These are phyloP conservation scores for Leishmania gerbilli DNA, from an alignment of 208 protist species.

Conservation along the genomic window DNA sequence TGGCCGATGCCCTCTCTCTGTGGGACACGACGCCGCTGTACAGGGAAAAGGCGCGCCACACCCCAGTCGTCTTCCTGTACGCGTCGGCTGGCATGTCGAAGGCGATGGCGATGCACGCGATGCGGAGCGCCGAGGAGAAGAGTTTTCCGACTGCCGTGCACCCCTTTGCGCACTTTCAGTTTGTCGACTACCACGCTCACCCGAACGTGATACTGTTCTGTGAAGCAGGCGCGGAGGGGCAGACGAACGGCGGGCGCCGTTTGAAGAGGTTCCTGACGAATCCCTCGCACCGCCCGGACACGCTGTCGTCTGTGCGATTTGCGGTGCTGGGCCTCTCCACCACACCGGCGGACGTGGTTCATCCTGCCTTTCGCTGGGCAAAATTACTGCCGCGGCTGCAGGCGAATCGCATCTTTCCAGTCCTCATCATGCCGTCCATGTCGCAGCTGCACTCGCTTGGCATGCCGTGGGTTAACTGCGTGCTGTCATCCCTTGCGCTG, in stretches of 20 bases:
- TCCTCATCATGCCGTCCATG: slow-evolving; percentile 49
- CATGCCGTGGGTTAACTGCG: slow-evolving; percentile 48
- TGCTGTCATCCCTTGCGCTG: slow-evolving; percentile 40
- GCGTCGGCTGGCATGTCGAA: slow-evolving; percentile 55
- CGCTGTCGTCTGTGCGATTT: slow-evolving; percentile 45
- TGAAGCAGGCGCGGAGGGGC: slow-evolving; percentile 33
- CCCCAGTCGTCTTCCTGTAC: slow-evolving; percentile 43
- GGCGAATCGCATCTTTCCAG: slow-evolving; percentile 57
- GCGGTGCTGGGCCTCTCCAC: slow-evolving; percentile 43
- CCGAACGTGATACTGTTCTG: slow-evolving; percentile 56
- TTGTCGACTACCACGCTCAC: slow-evolving; percentile 22
- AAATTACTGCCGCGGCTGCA: slow-evolving; percentile 41
- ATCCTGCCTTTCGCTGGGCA: slow-evolving; percentile 40
- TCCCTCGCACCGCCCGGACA: slow-evolving; percentile 37
- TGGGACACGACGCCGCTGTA: slow-evolving; percentile 43
- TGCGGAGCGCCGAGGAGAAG: slow-evolving; percentile 27
- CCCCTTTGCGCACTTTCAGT: slow-evolving; percentile 37
- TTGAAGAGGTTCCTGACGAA: slow-evolving; percentile 42
- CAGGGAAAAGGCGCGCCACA: slow-evolving; percentile 26
- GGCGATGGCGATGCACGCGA: slow-evolving; percentile 43
- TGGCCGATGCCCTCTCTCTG: slow-evolving; percentile 18
- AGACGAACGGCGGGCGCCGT: slow-evolving; percentile 32
- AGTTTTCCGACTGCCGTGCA: slow-evolving; percentile 37
- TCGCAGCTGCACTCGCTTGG: slow-evolving; percentile 52
- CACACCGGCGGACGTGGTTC: slow-evolving; percentile 21